phyloP scores from a whole-genome alignment of 768 basidiomycete species.

The Nidularia sp. region DNA sequence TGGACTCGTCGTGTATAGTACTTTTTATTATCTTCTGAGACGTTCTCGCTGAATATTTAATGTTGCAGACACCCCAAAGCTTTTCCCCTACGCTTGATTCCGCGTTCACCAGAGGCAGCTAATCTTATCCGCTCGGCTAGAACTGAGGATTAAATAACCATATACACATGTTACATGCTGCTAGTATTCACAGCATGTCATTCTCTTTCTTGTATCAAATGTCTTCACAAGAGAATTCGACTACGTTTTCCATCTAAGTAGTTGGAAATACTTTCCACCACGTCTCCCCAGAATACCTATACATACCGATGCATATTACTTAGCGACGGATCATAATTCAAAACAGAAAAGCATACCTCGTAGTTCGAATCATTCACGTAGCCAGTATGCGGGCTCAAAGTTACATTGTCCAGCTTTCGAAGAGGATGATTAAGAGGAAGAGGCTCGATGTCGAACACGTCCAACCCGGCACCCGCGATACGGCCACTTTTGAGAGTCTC shows the following conservation, averaged over 20 bases:
- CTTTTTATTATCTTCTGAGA: not conserved
- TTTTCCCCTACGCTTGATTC: conserved; percentile 12
- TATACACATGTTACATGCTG: too few species aligned
- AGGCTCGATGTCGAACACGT: conserved; percentile 69
- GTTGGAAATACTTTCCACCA: conserved; percentile 53
- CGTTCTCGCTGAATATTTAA: not conserved
- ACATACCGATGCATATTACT: conserved; percentile 2
- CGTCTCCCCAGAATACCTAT: conserved; percentile 48
- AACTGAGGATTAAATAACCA: too few species aligned
- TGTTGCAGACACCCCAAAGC: conserved; percentile 17
- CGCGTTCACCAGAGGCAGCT: conserved; percentile 11
- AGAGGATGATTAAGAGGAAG: conserved; percentile 53
- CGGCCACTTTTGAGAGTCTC: conserved; percentile 36
- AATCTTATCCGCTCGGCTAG: conserved; percentile 11
- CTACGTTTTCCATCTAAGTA: conserved; percentile 42
- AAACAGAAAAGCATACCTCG: conserved; percentile 25
- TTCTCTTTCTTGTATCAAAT: not conserved
- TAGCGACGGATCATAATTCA: not conserved
- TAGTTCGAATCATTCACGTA: conserved; percentile 51
- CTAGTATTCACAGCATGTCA: too few species aligned
- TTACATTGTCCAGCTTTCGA: conserved; percentile 47
- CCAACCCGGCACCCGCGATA: conserved; percentile 59
- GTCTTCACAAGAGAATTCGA: not conserved
- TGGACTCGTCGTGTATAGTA: conserved; percentile 15
- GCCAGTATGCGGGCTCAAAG: conserved; percentile 60